Conservation (phyloP, 2,329 filamentous ascomycete species). For the Coniochaeta prunicola region DNA sequence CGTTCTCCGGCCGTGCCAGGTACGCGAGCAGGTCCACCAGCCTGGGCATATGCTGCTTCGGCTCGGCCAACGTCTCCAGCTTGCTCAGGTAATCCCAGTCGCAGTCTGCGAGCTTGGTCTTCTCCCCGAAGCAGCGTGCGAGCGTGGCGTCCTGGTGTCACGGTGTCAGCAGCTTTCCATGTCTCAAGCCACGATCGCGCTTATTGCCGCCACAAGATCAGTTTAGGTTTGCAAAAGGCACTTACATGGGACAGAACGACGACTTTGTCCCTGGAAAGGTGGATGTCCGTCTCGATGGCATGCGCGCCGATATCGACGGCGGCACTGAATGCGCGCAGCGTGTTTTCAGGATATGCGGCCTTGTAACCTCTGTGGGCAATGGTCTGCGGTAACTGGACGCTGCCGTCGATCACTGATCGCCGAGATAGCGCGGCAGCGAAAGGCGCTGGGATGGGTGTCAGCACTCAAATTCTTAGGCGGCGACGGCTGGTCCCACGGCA, state of each 20-base stretch:
- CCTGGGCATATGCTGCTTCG: constrained; percentile 65
- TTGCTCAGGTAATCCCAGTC: constrained; percentile 67
- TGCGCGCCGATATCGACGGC: constrained; percentile 70
- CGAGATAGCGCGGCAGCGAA: neutral
- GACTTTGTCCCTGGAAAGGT: constrained; percentile 73
- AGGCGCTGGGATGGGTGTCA: neutral
- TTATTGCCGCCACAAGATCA: neutral
- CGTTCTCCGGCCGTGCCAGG: constrained; percentile 54
- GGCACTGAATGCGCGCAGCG: constrained; percentile 67
- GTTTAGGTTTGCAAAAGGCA: neutral
- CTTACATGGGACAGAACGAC: constrained; percentile 78
- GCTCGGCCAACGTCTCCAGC: constrained; percentile 59
- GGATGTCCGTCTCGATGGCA: constrained; percentile 83
- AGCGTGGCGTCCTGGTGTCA: constrained; percentile 59
- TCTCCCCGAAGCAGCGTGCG: constrained; percentile 74
- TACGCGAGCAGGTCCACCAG: constrained; percentile 69
- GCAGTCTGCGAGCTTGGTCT: constrained; percentile 65
- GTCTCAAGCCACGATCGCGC: neutral
- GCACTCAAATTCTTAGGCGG: neutral
- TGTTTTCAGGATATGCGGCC: constrained; percentile 75
- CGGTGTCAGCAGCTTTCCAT: neutral
- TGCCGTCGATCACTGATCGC: neutral
- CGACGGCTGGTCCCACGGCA: neutral
- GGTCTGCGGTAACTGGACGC: constrained; percentile 50
- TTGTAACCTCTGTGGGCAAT: constrained; percentile 79